Conservation (phyloP, 495 filamentous ascomycete species). For the Astrothelium macrocarpum region DNA sequence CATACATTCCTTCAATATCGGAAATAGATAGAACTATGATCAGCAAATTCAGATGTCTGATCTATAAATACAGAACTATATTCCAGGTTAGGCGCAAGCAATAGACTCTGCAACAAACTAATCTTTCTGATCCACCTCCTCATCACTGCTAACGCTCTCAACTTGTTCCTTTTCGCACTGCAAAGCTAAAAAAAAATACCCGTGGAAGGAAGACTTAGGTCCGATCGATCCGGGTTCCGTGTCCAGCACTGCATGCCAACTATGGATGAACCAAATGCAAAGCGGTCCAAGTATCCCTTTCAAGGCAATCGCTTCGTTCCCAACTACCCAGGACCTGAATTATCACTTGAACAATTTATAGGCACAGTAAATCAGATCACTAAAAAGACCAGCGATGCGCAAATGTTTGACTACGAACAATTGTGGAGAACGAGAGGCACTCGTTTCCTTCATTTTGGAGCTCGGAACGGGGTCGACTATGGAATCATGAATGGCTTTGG, state of each 20-base stretch:
- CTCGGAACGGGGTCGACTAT: constrained; percentile 3
- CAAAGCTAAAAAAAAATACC: background rate
- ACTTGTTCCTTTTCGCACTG: background rate
- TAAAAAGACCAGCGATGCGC: background rate
- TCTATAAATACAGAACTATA: background rate
- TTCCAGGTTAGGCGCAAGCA: background rate
- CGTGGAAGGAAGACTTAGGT: background rate
- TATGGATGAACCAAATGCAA: background rate
- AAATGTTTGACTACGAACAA: background rate
- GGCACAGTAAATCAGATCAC: background rate
- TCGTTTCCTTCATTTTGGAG: background rate
- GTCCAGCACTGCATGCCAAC: background rate
- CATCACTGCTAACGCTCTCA: background rate
- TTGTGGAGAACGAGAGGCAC: background rate
- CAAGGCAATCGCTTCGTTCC: background rate
- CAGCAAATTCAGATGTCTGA: background rate
- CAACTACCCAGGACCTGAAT: background rate
- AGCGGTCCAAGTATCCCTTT: background rate
- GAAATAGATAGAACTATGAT: background rate
- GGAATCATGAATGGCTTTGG: background rate
- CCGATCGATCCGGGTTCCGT: background rate
- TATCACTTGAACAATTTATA: background rate
- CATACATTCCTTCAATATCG: background rate
- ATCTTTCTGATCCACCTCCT: background rate
- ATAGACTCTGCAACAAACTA: background rate